Conservation (phyloP, 139 green algal species). For the Chlamydomonas urium region DNA sequence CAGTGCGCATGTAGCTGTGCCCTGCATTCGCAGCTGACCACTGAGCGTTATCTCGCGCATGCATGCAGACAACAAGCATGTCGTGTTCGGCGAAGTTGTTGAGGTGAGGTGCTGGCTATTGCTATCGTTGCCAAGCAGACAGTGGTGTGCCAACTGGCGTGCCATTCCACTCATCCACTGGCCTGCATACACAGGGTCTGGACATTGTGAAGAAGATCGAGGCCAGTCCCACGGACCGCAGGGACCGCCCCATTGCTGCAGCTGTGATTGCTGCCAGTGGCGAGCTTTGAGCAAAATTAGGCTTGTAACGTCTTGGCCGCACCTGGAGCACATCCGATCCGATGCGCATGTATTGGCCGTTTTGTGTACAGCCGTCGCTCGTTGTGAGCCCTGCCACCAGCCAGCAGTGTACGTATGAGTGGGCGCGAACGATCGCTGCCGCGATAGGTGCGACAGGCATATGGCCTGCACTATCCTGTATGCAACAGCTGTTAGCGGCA, state of each 20-base stretch:
- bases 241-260: conserved; percentile 42
- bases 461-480: no score
- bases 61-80: conserved; percentile 24
- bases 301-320: no score
- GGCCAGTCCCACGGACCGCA: conserved; percentile 27
- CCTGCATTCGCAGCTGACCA: not conserved
- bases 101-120: not conserved
- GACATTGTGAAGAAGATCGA: conserved; percentile 63
- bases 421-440: no score
- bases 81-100: conserved; percentile 16
- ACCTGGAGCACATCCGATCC: no score
- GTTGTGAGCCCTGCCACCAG: no score
- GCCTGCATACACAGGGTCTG: conserved; percentile 40
- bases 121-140: not conserved
- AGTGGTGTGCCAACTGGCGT: conserved; percentile 6
- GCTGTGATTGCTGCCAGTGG: conserved; percentile 52
- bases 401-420: no score
- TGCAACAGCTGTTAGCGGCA: no score
- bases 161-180: not conserved
- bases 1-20: not conserved
- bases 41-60: not conserved
- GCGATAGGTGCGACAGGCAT: no score
- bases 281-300: conserved; percentile 40
- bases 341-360: no score
- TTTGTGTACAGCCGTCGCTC: no score